Conservation (phyloP, 2,329 filamentous ascomycete genomes). For the Ophiostoma angusticollis region DNA sequence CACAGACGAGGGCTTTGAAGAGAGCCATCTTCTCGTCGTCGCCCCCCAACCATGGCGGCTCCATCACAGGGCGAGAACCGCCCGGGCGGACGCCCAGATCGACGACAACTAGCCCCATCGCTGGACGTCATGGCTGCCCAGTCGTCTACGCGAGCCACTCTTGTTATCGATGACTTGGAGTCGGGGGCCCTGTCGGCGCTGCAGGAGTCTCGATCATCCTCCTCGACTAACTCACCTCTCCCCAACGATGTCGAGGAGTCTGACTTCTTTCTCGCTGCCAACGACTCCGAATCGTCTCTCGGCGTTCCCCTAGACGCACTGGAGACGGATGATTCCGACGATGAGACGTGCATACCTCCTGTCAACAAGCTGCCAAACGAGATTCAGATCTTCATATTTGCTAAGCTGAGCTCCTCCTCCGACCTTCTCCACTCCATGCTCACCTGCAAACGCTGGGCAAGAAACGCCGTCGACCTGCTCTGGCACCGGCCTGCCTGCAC, state of each 20-base stretch:
- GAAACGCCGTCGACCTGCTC: constrained; percentile 80
- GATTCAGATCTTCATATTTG: constrained; percentile 85
- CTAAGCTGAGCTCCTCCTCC: constrained; percentile 60
- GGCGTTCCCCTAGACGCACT: constrained; percentile 68
- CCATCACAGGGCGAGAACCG: neutral
- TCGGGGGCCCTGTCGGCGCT: constrained; percentile 12
- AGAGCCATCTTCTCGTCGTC: neutral
- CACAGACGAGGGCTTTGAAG: neutral
- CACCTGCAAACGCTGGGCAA: constrained; percentile 87
- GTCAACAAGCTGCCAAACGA: constrained; percentile 82
- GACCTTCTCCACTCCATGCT: constrained; percentile 84
- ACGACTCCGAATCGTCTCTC: constrained; percentile 87
- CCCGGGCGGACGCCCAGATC: neutral
- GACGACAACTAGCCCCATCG: constrained; percentile 13
- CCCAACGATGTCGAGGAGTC: constrained; percentile 79
- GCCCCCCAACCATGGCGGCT: constrained; percentile 7
- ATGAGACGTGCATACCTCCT: constrained; percentile 50
- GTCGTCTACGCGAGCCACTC: constrained; percentile 14
- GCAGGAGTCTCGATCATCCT: constrained; percentile 46
- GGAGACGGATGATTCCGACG: constrained; percentile 40
- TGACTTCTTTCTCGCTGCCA: constrained; percentile 78
- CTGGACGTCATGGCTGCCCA: constrained; percentile 15
- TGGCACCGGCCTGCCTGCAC: constrained; percentile 93
- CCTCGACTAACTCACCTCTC: constrained; percentile 61
- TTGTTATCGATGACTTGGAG: constrained; percentile 19